Base-by-base conservation (phyloP, 129 eudicot genomes). In the Chrysanthemum makinoi region DNA sequence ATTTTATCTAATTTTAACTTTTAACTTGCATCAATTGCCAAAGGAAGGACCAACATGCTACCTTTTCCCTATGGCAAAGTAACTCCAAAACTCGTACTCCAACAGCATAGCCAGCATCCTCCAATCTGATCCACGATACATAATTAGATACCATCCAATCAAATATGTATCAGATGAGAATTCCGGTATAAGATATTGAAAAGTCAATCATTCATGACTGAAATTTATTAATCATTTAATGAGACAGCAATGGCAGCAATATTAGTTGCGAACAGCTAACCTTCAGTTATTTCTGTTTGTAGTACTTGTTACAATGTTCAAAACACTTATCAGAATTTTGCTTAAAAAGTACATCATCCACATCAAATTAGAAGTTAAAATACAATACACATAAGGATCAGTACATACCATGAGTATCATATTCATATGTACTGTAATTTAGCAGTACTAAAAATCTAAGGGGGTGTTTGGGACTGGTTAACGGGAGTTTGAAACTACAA, bases 101-200 rank as follows among this genome's bases (percentile, higher is more conserved):
- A 70, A 95, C 99, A 74, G 99, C 91, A 90, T 90, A 95, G 20
- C 99, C 99, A 48, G 97, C 99, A 88, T 95, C 99, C 83, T 95
- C 99, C 83, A 95, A 83, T 84, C 99, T 95, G 91, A 50, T 52
- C 75, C 83, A 79, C 6, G 62, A 53, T 49, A 69, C 28, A 65
- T 6, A 43, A 35, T n/a, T 65, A 9, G 10, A 17, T n/a, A 15
- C 16, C 50, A 64, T 11, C 64, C 13, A n/a, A 50, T 30, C 35
- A 30, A 30, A 54, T 10, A 16, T 53, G 60, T 16, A 54, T 16
- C 12, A 54, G 16, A 54, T 16, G 19, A 17, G 10, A 16, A 54
- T 16, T 54, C 59, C 22, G 9, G 18, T 52, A 52, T 13, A 16
- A 8, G 18, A 2, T 28, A 28, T 28, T 28, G 33, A 28, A 28